A percentile compares a stretch with the other conserved stretches of the same genome.
Evolutionary conservation across 139 green algal genomes (phyloP).

Genomic region (Zygnema cylindricum): DNA sequence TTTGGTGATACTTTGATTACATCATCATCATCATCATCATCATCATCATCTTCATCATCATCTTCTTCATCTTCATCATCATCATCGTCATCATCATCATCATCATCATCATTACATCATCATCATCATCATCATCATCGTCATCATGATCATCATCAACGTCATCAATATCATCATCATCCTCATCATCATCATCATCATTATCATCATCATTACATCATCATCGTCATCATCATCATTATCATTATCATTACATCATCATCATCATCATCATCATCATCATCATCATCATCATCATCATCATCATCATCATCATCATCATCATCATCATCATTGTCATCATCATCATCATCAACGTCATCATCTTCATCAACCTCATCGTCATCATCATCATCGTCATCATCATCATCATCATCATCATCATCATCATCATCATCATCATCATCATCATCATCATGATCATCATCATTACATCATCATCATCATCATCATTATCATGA

Average conservation of each 20-base stretch:
- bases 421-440: constrained; percentile 15
- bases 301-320: constrained; percentile 4
- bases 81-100: constrained; percentile 20
- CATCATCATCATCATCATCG: no score
- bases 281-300: constrained; percentile 5
- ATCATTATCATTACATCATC: no score
- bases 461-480: constrained; percentile 3
- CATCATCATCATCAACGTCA: constrained; percentile 20
- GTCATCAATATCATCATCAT: no score
- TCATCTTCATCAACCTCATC: constrained; percentile 9
- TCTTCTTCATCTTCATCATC: constrained; percentile 7
- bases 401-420: constrained; percentile 17
- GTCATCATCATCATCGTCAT: background rate
- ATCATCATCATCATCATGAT: constrained; percentile 15
- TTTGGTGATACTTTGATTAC: no score
- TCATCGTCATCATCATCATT: no score
- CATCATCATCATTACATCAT: constrained; percentile 18
- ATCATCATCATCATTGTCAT: constrained; percentile 6
- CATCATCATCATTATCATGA: no score
- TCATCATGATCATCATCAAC: no score
- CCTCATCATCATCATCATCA: no score
- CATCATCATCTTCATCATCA: constrained; percentile 15
- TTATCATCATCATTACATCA: no score
- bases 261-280: constrained; percentile 6
- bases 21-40: background rate